Base-by-base conservation (phyloP, 2,329 filamentous ascomycete genomes). In the Acrodontium crateriforme region DNA sequence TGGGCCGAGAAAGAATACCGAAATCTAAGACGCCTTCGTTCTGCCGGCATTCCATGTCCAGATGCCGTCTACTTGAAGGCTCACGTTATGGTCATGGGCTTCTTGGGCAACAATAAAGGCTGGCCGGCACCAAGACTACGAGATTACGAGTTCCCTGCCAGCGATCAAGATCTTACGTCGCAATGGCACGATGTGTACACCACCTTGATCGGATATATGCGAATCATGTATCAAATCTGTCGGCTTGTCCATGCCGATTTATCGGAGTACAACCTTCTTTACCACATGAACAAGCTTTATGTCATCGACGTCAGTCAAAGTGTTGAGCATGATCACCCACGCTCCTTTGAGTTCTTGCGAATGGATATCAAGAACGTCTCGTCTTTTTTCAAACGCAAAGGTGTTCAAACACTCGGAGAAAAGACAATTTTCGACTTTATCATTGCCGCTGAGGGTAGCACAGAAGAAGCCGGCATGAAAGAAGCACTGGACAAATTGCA, bases 1-100 rank as follows among this genome's bases (percentile, higher is more conserved):
- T 98, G 89, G 89, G 91, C 91, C 0, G 87, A 98, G 59, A 98
- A 98, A 59, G 89, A 98, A 59, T 92, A 91, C 62, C 73, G 89
- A 22, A 98, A 98, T 56, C 58, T 98, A 47, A 76, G 83, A 41
- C 70, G 89, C 31, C 77, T 98, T 37, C 65, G 91, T 54, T 63
- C 72, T 5, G 78, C 85, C 6, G 82, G 80, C 6, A 93, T 98
- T 30, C 79, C 84, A 5, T 92, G 80, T 42, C 89, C 89, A 0
- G 82, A 93, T 50, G 85, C 89, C 3, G 65, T 95, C 35, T 76
- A 78, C 44, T 72, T 98, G 27, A 84, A 87, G 47, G 69, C 87
- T n/a, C 85, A 98, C 48, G 87, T 98, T 4, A 67, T 98, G 2
- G 81, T 91, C 30, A 98, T 98, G 89, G 72, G 72, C 17, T 93